Base-by-base conservation (phyloP, 1,284 basidiomycete species). In the Sanghuangporus sanghuang region DNA sequence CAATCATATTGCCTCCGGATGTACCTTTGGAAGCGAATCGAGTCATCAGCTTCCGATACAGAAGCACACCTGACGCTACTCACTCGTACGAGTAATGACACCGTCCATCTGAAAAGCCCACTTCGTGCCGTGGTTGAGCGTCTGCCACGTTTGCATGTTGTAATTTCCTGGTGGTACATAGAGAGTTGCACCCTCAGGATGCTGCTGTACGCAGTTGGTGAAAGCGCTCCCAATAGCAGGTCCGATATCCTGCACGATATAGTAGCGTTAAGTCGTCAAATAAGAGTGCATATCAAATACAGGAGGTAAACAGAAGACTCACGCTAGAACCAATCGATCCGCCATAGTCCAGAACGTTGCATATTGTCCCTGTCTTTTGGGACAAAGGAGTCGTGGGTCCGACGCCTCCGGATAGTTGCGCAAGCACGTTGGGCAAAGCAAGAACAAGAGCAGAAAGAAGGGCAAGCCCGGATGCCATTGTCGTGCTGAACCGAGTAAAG, bases 141-240 rank as follows among this genome's bases (percentile, higher is more conserved):
- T 65, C 48, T 67, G 66, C 68, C 69, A 71, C 2, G 69, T 70
- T 53, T 67, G 61, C 65, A 71, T 70, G 53, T 67, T 58, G 40
- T 70, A 71, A 59, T 64, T 67, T 18, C 70, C 70, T 50, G 62
- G 38, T 4, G 69, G 70, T 9, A 71, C 62, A 42, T 68, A 67
- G 5, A 71, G 62, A 16, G 67, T 68, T n/a, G 70, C 67, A 16
- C 61, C 53, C 38, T 65, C 66, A n/a, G 67, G 46, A 53, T 67
- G 62, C 40, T 62, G 67, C 36, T 66, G 39, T 8, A 69, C 66
- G 53, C 69, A 71, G 42, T 73, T 70, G 35, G 65, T 71, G 68
- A 73, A 76, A 9, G 75, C 72, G 58, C 57, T 69, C 5, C 67
- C 64, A 50, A 76, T 76, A 1, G 75, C 74, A 50, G 75, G 75